A percentile compares a stretch with the other conserved stretches of the same genome.
phyloP scores from a whole-genome alignment of 2,329 filamentous ascomycete species.

The Arthroderma sp. region DNA sequence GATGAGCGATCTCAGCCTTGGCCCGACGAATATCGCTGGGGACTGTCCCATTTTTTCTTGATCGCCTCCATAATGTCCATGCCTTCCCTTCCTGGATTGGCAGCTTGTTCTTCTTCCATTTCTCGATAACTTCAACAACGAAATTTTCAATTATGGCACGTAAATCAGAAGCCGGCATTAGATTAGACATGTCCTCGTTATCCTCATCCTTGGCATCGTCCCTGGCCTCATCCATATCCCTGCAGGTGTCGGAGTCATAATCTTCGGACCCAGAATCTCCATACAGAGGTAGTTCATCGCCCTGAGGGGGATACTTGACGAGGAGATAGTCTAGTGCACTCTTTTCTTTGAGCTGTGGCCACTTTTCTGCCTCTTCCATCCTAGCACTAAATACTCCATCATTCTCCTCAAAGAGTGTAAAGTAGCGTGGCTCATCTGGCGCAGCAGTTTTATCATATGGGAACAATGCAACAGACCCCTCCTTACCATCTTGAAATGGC shows the following conservation, averaged over 20 bases:
- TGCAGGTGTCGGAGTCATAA: slow-evolving; percentile 48
- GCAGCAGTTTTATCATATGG: not conserved
- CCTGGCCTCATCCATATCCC: slow-evolving; percentile 50
- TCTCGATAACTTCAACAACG: slow-evolving; percentile 39
- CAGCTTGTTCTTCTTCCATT: slow-evolving; percentile 50
- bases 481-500: slow-evolving; percentile 13
- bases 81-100: slow-evolving; percentile 47
- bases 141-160: slow-evolving; percentile 42
- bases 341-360: slow-evolving; percentile 19
- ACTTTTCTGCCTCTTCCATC: slow-evolving; percentile 20
- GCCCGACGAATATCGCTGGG: slow-evolving; percentile 36
- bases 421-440: slow-evolving; percentile 14
- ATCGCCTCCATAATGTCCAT: slow-evolving; percentile 49
- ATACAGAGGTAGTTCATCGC: slow-evolving; percentile 39
- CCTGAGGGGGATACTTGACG: slow-evolving; percentile 32
- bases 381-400: slow-evolving; percentile 18
- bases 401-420: slow-evolving; percentile 23
- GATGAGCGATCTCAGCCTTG: slow-evolving; percentile 31
- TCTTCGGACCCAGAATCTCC: slow-evolving; percentile 45
- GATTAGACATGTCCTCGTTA: slow-evolving; percentile 9
- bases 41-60: slow-evolving; percentile 34
- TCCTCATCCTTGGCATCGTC: slow-evolving; percentile 20
- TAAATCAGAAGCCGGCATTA: slow-evolving; percentile 39
- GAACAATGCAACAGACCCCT: slow-evolving; percentile 21
- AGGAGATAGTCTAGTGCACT: slow-evolving; percentile 27